Percentiles rank a stretch among this genome's conserved stretches.
Evolutionary conservation across 108 stramenopile genomes (phyloP).

Genomic region (Cyclotella sp.): DNA sequence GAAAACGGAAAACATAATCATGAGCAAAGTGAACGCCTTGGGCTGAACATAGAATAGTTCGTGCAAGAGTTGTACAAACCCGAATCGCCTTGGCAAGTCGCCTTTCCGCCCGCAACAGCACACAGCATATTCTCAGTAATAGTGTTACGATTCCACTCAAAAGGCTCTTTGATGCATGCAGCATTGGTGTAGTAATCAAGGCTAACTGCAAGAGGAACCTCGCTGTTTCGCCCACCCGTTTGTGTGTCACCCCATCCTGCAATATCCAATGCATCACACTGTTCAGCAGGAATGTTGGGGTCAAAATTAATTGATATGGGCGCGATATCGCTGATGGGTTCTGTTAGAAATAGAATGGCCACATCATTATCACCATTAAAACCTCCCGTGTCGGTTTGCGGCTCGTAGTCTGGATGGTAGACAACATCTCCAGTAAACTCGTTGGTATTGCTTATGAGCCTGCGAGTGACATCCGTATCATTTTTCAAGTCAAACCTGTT

Average conservation of each 20-base stretch:
- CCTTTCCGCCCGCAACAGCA: background rate
- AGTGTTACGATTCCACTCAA: background rate
- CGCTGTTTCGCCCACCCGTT: background rate
- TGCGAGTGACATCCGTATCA: background rate
- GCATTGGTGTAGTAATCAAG: background rate
- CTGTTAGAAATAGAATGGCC: background rate
- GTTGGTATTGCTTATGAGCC: background rate
- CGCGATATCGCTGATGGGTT: background rate
- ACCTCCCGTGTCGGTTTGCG: background rate
- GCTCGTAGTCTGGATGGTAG: background rate
- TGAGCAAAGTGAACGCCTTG: background rate
- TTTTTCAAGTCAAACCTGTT: background rate
- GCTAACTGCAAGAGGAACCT: background rate
- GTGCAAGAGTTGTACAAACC: background rate
- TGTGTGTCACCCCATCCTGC: conserved; percentile 1
- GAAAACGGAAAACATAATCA: no score
- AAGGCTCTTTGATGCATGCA: background rate
- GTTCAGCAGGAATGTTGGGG: background rate
- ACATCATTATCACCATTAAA: no score
- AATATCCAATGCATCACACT: background rate
- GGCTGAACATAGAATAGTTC: background rate
- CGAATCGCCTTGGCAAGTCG: background rate
- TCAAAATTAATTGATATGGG: background rate
- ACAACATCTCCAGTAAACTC: background rate
- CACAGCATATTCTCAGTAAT: background rate